phyloP scores from a whole-genome alignment of 83 land plant genomes.

The Isoetes engelmannii region DNA sequence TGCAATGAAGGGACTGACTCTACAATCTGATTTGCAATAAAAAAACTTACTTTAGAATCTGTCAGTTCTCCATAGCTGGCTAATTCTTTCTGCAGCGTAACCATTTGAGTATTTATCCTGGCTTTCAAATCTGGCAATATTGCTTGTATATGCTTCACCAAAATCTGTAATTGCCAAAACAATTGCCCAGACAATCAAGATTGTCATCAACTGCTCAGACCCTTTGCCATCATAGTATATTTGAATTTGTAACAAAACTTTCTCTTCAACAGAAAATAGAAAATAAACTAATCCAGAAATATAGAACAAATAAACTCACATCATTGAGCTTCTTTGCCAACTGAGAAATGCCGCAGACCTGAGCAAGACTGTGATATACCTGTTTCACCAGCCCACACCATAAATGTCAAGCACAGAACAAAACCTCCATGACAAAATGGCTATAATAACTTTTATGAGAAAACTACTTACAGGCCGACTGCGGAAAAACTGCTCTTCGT shows the following conservation, averaged over 20 bases:
- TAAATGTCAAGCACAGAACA: background rate
- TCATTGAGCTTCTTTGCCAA: conserved; percentile 90
- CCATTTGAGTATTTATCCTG: conserved; percentile 57
- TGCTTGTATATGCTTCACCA: conserved; percentile 76
- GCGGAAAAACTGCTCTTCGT: conserved; percentile 84
- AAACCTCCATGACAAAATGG: background rate
- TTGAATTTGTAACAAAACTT: too few relatives aligned
- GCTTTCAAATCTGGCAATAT: conserved; percentile 83
- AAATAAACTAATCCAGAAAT: background rate
- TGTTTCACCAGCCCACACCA: conserved; percentile 14
- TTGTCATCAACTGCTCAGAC: too few relatives aligned
- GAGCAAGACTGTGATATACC: conserved; percentile 77
- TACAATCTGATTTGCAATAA: background rate
- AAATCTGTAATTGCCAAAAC: conserved; percentile 48
- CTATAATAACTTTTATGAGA: background rate
- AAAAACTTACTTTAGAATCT: conserved; percentile 58
- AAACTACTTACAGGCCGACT: conserved; percentile 52
- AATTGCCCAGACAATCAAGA: too few relatives aligned
- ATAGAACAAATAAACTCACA: conserved; percentile 21
- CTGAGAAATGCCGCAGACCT: conserved; percentile 90
- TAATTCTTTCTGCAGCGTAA: conserved; percentile 70
- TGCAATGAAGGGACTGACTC: background rate
- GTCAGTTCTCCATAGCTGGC: conserved; percentile 73
- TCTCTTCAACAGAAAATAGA: too few relatives aligned
- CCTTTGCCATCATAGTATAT: background rate